These are phyloP conservation scores for Fusarium mexicanum DNA, from an alignment of 2,329 filamentous ascomycete species.

Conservation along the genomic window DNA sequence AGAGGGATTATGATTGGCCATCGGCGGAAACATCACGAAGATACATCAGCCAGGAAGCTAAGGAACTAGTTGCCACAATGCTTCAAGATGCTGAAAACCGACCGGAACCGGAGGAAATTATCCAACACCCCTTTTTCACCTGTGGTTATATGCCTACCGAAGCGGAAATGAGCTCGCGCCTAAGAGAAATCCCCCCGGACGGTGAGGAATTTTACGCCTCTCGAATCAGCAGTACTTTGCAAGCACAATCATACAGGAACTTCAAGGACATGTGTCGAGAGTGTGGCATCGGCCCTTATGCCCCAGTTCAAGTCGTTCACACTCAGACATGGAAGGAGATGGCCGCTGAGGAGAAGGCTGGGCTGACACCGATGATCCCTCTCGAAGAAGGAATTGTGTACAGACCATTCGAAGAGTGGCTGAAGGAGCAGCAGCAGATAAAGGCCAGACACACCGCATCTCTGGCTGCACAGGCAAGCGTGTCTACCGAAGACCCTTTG, in stretches of 20 bases:
- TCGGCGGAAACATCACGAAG: slow-evolving; percentile 71
- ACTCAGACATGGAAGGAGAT: slow-evolving; percentile 73
- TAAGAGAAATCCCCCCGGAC: slow-evolving; percentile 67
- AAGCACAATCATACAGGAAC: slow-evolving; percentile 60
- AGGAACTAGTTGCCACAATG: slow-evolving; percentile 80
- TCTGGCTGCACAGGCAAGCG: slow-evolving; percentile 41
- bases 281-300: slow-evolving; percentile 68
- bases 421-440: slow-evolving; percentile 61
- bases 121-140: slow-evolving; percentile 82
- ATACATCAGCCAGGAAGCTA: slow-evolving; percentile 78
- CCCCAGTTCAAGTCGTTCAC: slow-evolving; percentile 56
- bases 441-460: slow-evolving; percentile 46
- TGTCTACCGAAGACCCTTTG: slow-evolving; percentile 49
- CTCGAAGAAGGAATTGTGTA: slow-evolving; percentile 71
- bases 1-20: slow-evolving; percentile 84
- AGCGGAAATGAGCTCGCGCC: slow-evolving; percentile 66
- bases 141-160: slow-evolving; percentile 76
- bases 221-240: slow-evolving; percentile 56
- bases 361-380: slow-evolving; percentile 70
- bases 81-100: slow-evolving; percentile 79
- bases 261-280: slow-evolving; percentile 66
- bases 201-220: slow-evolving; percentile 66
- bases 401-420: slow-evolving; percentile 69
- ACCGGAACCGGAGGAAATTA: slow-evolving; percentile 80
- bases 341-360: slow-evolving; percentile 73